Evolutionary conservation across 306 rosid genomes (phyloP).

Genomic region (Spatholobus suberectus): DNA sequence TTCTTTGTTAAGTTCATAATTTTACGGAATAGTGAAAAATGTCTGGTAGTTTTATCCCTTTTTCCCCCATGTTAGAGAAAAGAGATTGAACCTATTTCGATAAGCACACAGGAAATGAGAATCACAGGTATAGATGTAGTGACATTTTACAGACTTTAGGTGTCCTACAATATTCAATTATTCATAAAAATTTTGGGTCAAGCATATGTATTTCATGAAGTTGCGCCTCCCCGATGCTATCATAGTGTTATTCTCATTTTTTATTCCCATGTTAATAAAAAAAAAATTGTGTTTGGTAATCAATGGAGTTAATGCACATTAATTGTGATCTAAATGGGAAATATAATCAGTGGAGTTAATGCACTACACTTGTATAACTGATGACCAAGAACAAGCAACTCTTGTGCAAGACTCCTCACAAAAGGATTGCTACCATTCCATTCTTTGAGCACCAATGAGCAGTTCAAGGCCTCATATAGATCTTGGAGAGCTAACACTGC

Average conservation of each 20-base stretch:
- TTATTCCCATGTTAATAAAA: no score
- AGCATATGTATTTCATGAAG: no score
- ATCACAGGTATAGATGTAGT: no score
- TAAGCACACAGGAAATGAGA: slow-evolving; percentile 14
- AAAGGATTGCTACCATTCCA: slow-evolving; percentile 82
- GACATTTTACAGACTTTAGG: no score
- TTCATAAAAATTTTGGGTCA: no score
- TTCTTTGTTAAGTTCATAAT: slow-evolving; percentile 27
- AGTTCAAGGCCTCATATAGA: slow-evolving; percentile 61
- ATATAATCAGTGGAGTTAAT: neutral
- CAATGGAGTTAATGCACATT: no score
- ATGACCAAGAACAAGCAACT: slow-evolving; percentile 70
- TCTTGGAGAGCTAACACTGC: slow-evolving; percentile 68
- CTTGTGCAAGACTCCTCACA: slow-evolving; percentile 79
- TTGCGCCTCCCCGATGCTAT: no score
- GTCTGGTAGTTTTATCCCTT: slow-evolving; percentile 28
- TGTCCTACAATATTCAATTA: no score
- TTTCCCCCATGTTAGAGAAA: slow-evolving; percentile 16
- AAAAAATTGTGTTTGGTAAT: no score
- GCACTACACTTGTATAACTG: slow-evolving; percentile 70
- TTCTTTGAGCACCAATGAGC: slow-evolving; percentile 56
- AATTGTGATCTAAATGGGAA: slow-evolving; percentile 4
- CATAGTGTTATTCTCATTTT: no score
- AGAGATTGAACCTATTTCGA: slow-evolving; percentile 18
- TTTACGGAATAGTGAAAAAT: slow-evolving; percentile 28